Evolutionary conservation across 768 basidiomycete species (phyloP).

Genomic region (Lactarius indigo): DNA sequence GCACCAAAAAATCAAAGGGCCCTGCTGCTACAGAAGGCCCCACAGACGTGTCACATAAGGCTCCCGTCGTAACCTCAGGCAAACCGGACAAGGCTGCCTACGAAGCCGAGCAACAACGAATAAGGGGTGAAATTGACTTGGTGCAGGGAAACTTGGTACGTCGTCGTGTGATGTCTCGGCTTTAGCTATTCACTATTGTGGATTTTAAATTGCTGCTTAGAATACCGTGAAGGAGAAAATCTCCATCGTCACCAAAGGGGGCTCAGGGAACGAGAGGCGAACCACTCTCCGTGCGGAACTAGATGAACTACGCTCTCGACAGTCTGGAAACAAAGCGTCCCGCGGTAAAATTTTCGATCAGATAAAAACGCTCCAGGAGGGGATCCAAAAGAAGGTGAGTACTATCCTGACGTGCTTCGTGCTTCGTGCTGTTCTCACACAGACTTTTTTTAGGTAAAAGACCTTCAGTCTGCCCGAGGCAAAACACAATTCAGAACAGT

Average conservation of each 20-base stretch:
- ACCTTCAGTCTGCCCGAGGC: slow-evolving; percentile 73
- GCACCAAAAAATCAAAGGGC: slow-evolving; percentile 27
- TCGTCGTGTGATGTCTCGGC: slow-evolving; percentile 23
- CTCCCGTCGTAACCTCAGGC: slow-evolving; percentile 38
- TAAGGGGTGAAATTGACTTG: slow-evolving; percentile 81
- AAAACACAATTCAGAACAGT: slow-evolving; percentile 80
- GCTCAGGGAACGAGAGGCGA: slow-evolving; percentile 67
- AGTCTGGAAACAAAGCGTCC: slow-evolving; percentile 70
- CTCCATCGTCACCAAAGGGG: slow-evolving; percentile 53
- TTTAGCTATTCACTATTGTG: slow-evolving; percentile 12
- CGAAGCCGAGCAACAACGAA: slow-evolving; percentile 78
- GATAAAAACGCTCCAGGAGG: slow-evolving; percentile 74
- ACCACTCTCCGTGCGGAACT: slow-evolving; percentile 74
- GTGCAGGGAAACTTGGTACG: slow-evolving; percentile 78
- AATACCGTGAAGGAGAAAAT: slow-evolving; percentile 74
- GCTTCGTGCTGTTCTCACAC: slow-evolving; percentile 15
- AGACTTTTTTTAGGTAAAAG: slow-evolving; percentile 61
- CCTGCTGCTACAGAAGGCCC: slow-evolving; percentile 45
- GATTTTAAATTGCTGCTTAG: slow-evolving; percentile 41
- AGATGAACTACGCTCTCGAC: slow-evolving; percentile 71
- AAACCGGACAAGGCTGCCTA: slow-evolving; percentile 85
- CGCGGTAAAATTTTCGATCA: slow-evolving; percentile 73
- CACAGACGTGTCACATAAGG: slow-evolving; percentile 28
- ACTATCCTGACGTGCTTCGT: not conserved
- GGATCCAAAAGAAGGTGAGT: slow-evolving; percentile 74